These are phyloP conservation scores for Scleroderma citrinum DNA, from an alignment of 768 basidiomycete genomes.

Conservation along the genomic window DNA sequence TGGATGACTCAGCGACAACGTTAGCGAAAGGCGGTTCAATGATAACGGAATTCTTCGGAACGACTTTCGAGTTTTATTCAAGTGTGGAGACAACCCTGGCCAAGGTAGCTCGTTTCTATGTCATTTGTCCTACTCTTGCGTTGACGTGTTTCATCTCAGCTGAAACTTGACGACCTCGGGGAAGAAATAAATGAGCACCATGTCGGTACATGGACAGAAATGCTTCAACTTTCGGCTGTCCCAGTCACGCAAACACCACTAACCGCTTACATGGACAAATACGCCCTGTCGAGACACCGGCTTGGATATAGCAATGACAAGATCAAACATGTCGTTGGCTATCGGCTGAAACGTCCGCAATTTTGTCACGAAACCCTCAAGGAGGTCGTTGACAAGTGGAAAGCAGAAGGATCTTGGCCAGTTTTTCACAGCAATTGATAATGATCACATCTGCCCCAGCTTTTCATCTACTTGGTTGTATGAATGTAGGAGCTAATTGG, in stretches of 20 bases:
- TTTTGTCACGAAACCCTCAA: slow-evolving; percentile 56
- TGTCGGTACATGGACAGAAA: slow-evolving; percentile 75
- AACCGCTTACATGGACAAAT: slow-evolving; percentile 75
- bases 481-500: neutral
- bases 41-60: slow-evolving; percentile 68
- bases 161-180: slow-evolving; percentile 61
- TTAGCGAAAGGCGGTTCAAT: slow-evolving; percentile 59
- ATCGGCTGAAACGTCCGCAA: slow-evolving; percentile 54
- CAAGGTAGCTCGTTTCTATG: slow-evolving; percentile 39
- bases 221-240: slow-evolving; percentile 66
- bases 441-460: neutral
- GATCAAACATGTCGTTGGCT: slow-evolving; percentile 68
- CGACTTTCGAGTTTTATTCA: slow-evolving; percentile 77
- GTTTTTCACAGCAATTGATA: slow-evolving; percentile 10
- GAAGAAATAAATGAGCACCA: slow-evolving; percentile 86
- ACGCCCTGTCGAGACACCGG: slow-evolving; percentile 61
- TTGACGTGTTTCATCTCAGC: slow-evolving; percentile 28
- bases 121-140: slow-evolving; percentile 2
- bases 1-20: slow-evolving; percentile 72
- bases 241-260: slow-evolving; percentile 68
- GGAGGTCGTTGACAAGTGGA: slow-evolving; percentile 78
- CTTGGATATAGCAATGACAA: slow-evolving; percentile 67
- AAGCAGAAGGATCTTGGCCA: slow-evolving; percentile 51
- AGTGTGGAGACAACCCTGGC: slow-evolving; percentile 60
- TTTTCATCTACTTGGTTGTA: neutral